Percentiles rank a stretch among this genome's conserved stretches.
These are phyloP conservation scores for Pleurotus ostreatus DNA, from an alignment of 768 basidiomycete genomes.

Conservation along the genomic window DNA sequence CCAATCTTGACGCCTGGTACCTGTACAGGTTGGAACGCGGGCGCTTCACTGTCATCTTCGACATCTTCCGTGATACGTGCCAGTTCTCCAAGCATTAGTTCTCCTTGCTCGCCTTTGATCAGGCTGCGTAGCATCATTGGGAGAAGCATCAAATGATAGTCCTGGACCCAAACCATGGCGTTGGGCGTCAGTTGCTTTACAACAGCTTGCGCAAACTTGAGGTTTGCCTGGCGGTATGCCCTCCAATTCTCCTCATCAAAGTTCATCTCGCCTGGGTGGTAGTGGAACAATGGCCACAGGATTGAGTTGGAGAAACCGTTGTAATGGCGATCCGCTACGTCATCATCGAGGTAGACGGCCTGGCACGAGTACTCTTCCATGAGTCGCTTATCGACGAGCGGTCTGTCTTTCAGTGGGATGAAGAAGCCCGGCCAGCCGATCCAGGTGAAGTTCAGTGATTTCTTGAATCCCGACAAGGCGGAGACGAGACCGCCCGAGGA, in stretches of 20 bases:
- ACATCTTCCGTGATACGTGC: conserved; percentile 72
- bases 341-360: conserved; percentile 96
- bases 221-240: conserved; percentile 95
- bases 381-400: conserved; percentile 85
- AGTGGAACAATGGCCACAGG: conserved; percentile 99
- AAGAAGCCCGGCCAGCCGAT: conserved; percentile 94
- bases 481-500: conserved; percentile 97
- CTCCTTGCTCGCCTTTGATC: conserved; percentile 68
- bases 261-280: conserved; percentile 99
- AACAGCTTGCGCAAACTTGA: conserved; percentile 90
- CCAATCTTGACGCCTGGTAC: conserved; percentile 86
- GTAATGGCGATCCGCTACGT: conserved; percentile 97
- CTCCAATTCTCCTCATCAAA: conserved; percentile 99
- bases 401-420: conserved; percentile 91
- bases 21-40: conserved; percentile 27
- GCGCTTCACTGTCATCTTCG: conserved; percentile 40
- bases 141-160: conserved; percentile 96
- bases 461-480: conserved; percentile 96
- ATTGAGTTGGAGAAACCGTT: conserved; percentile 99
- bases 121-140: conserved; percentile 92
- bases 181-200: conserved; percentile 74
- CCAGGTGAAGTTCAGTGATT: conserved; percentile 97
- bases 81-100: conserved; percentile 57
- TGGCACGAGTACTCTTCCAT: conserved; percentile 96
- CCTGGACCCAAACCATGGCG: conserved; percentile 99